Conservation (phyloP, 31 red algal species). For the Endocladia muricata region DNA sequence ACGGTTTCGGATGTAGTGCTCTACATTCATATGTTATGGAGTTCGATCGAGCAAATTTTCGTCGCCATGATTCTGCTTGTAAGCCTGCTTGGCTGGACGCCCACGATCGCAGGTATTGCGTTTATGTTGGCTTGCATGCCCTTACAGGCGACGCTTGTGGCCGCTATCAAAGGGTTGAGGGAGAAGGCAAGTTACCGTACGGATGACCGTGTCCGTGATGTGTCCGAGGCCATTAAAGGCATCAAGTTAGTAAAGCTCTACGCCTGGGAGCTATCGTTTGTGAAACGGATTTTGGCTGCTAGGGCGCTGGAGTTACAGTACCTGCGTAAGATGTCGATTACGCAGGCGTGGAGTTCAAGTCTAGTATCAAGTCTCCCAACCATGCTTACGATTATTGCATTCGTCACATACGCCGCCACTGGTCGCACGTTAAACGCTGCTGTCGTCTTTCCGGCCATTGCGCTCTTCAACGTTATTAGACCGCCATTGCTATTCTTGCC, state of each 20-base stretch:
- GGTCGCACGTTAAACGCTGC: conserved; percentile 55
- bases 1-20: conserved; percentile 66
- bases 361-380: conserved; percentile 61
- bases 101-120: conserved; percentile 63
- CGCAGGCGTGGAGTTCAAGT: conserved; percentile 37
- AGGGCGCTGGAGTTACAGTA: conserved; percentile 44
- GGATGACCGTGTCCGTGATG: conserved; percentile 76
- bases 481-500: conserved; percentile 69
- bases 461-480: conserved; percentile 78
- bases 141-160: conserved; percentile 62
- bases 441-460: conserved; percentile 79
- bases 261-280: conserved; percentile 90
- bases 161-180: conserved; percentile 39
- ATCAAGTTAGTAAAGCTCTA: conserved; percentile 94
- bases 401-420: conserved; percentile 53
- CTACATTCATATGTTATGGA: conserved; percentile 84
- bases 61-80: conserved; percentile 82
- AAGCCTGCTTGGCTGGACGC: conserved; percentile 55
- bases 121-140: conserved; percentile 54
- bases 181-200: conserved; percentile 61
- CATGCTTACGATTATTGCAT: conserved; percentile 50
- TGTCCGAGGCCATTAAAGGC: conserved; percentile 75
- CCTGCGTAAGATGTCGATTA: conserved; percentile 35
- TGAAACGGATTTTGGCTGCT: conserved; percentile 41
- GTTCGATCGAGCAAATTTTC: conserved; percentile 51